phyloP scores from a whole-genome alignment of 2,329 filamentous ascomycete genomes.

The Pseudogymnoascus destructans region DNA sequence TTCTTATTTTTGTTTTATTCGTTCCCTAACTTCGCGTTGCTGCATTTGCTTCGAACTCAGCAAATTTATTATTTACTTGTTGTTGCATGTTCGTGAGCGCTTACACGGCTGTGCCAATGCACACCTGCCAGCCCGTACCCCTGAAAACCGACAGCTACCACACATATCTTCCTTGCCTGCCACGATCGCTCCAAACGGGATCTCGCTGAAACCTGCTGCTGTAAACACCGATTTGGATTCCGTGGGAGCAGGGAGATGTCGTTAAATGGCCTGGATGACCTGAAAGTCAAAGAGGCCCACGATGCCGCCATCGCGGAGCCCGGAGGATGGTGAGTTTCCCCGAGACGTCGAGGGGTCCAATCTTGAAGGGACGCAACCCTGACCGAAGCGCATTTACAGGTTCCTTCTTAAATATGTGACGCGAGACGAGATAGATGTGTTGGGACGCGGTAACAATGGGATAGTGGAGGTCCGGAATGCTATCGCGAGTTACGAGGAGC shows the following conservation, averaged over 20 bases:
- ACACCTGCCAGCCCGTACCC: conserved; percentile 7
- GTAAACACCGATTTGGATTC: conserved; percentile 12
- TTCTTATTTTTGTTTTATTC: background rate
- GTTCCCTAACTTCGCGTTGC: background rate
- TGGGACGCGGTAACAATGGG: conserved; percentile 65
- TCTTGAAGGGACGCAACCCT: conserved; percentile 15
- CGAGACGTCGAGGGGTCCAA: conserved; percentile 11
- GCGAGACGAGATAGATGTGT: conserved; percentile 74
- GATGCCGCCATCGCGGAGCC: conserved; percentile 67
- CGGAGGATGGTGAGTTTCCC: conserved; percentile 67
- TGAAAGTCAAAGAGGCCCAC: conserved; percentile 71
- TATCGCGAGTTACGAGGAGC: conserved; percentile 67
- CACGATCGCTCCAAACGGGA: background rate
- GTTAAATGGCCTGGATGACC: conserved; percentile 83
- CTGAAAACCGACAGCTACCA: conserved; percentile 5
- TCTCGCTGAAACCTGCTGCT: conserved; percentile 8
- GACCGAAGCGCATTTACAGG: conserved; percentile 39
- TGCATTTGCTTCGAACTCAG: background rate
- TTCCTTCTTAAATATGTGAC: conserved; percentile 85
- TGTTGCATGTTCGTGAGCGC: conserved; percentile 4
- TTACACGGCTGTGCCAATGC: conserved; percentile 7
- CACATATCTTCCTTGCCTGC: conserved; percentile 3
- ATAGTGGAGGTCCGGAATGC: conserved; percentile 70
- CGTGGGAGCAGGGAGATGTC: conserved; percentile 50
- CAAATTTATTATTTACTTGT: background rate